Conservation (phyloP, 108 stramenopile species). For the Nitzschia inconspicua region DNA sequence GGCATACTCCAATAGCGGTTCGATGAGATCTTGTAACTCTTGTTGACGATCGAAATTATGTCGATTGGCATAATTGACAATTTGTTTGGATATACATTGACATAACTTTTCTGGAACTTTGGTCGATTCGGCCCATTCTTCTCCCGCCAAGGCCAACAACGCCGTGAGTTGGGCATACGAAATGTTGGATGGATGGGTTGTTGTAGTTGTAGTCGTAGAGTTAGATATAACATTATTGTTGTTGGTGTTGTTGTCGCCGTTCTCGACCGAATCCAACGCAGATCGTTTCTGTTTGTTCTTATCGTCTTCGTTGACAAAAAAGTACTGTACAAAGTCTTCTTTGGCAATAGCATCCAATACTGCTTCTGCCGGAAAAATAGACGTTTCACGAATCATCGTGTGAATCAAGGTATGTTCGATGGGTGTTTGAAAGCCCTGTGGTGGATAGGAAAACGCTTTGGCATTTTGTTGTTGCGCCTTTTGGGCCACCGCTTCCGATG, state of each 20-base stretch:
- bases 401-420: slow-evolving; percentile 44
- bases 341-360: slow-evolving; percentile 44
- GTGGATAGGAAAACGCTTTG: slow-evolving; percentile 35
- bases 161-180: slow-evolving; percentile 61
- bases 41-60: slow-evolving; percentile 36
- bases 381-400: slow-evolving; percentile 41
- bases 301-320: neutral
- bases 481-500: slow-evolving; percentile 9
- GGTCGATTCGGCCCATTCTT: slow-evolving; percentile 34
- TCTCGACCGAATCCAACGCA: neutral
- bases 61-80: slow-evolving; percentile 37
- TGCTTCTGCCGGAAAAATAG: slow-evolving; percentile 42
- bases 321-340: slow-evolving; percentile 46
- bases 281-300: neutral
- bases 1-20: slow-evolving; percentile 35
- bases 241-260: neutral
- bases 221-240: neutral
- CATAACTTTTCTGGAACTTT: slow-evolving; percentile 25
- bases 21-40: slow-evolving; percentile 44
- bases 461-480: slow-evolving; percentile 4
- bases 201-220: neutral
- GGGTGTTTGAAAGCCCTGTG: slow-evolving; percentile 39
- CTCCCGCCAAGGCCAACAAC: slow-evolving; percentile 47
- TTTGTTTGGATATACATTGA: slow-evolving; percentile 31
- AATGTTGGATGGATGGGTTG: slow-evolving; percentile 15